Conservation (phyloP, 2,329 filamentous ascomycete genomes). For the Phymatotrichopsis omnivora region DNA sequence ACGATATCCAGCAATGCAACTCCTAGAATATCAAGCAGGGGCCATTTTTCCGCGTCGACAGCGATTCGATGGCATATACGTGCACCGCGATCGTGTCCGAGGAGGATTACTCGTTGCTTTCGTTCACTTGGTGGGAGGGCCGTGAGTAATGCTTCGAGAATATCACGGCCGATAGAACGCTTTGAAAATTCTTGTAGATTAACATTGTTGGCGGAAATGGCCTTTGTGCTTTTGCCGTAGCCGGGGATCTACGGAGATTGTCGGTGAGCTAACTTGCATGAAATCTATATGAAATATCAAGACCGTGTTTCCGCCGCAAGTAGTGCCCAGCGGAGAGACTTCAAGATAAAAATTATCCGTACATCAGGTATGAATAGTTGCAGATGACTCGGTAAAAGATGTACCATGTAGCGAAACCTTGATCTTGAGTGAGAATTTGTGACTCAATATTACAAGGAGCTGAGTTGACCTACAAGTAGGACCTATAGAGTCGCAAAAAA, state of each 20-base stretch:
- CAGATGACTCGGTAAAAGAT: slow-evolving; percentile 35
- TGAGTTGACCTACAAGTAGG: too few species aligned
- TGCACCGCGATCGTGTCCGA: slow-evolving; percentile 44
- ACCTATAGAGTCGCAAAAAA: too few species aligned
- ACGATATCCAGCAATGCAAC: slow-evolving; percentile 43
- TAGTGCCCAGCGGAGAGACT: too few species aligned
- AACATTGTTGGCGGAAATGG: slow-evolving; percentile 33
- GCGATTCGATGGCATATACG: slow-evolving; percentile 43
- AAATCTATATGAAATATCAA: too few species aligned
- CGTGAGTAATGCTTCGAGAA: slow-evolving; percentile 37
- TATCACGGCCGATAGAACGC: slow-evolving; percentile 37
- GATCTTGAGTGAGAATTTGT: slow-evolving; percentile 3
- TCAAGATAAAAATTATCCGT: too few species aligned
- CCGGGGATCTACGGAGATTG: slow-evolving; percentile 36
- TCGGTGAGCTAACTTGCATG: background rate
- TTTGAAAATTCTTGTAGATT: slow-evolving; percentile 35
- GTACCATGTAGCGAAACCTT: slow-evolving; percentile 34
- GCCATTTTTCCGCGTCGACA: slow-evolving; percentile 34
- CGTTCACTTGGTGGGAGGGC: slow-evolving; percentile 31
- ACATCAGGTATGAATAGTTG: slow-evolving; percentile 41
- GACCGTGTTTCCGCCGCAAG: too few species aligned
- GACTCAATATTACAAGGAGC: too few species aligned
- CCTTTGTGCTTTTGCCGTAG: slow-evolving; percentile 36
- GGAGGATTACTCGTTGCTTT: slow-evolving; percentile 37
- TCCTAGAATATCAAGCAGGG: slow-evolving; percentile 36